These are phyloP conservation scores for Trapa bicornis DNA, from an alignment of 345 rosid genomes.

Conservation along the genomic window DNA sequence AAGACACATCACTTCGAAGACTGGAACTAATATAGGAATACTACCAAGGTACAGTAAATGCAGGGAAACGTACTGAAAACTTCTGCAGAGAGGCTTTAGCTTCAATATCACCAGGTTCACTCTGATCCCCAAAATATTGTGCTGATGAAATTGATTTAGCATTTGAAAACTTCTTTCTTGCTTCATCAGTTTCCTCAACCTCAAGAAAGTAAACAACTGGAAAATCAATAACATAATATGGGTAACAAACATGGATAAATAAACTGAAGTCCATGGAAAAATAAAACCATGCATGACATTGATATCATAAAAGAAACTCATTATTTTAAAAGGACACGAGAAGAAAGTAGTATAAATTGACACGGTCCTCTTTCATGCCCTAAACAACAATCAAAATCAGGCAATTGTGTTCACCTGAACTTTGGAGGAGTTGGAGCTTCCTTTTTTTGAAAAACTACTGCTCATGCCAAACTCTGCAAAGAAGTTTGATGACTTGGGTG, in stretches of 20 bases:
- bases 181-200: constrained; percentile 91
- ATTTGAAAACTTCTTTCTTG: constrained; percentile 86
- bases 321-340: not conserved
- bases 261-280: not conserved
- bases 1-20: not conserved
- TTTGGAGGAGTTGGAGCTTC: constrained; percentile 50
- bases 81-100: constrained; percentile 79
- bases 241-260: constrained; percentile 2
- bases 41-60: not conserved
- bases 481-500: constrained; percentile 84
- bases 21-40: too few species aligned
- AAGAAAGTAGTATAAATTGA: not conserved
- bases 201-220: constrained; percentile 14
- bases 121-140: constrained; percentile 77
- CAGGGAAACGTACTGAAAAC: constrained; percentile 50
- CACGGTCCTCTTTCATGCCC: not conserved
- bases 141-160: constrained; percentile 96
- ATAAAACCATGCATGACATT: not conserved
- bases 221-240: not conserved
- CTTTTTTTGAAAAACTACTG: constrained; percentile 52
- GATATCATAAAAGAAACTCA: not conserved
- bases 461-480: constrained; percentile 92
- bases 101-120: constrained; percentile 38
- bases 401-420: constrained; percentile 34
- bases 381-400: not conserved